These are phyloP conservation scores for Gnetum montanum DNA, from an alignment of 75 land plant genomes.

Conservation along the genomic window DNA sequence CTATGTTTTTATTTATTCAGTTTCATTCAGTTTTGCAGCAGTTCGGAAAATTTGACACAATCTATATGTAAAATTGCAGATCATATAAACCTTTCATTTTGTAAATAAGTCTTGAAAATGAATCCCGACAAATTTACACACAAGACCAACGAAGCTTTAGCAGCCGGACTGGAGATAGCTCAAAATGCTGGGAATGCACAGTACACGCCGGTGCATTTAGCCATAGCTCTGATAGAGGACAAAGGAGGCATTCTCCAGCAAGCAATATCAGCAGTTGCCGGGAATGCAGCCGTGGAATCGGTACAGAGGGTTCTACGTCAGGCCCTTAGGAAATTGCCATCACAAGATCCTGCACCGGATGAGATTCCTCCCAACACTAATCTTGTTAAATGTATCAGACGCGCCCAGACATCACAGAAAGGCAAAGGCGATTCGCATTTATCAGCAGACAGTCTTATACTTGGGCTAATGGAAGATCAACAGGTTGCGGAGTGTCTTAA, in stretches of 20 bases:
- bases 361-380: conserved; percentile 69
- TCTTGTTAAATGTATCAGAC: conserved; percentile 64
- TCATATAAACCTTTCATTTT: too few relatives aligned
- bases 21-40: too few relatives aligned
- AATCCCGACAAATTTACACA: too few relatives aligned
- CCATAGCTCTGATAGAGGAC: conserved; percentile 54
- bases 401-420: conserved; percentile 79
- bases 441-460: conserved; percentile 80
- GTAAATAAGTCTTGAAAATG: too few relatives aligned
- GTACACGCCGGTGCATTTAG: conserved; percentile 82
- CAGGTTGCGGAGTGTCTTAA: conserved; percentile 60
- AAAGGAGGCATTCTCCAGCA: conserved; percentile 62
- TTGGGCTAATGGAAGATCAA: conserved; percentile 74
- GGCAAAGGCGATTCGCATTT: conserved; percentile 71
- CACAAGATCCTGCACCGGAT: conserved; percentile 85
- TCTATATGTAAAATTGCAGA: too few relatives aligned
- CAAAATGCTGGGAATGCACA: conserved; percentile 67
- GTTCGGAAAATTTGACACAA: too few relatives aligned
- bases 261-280: conserved; percentile 44
- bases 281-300: conserved; percentile 44
- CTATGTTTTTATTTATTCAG: too few relatives aligned
- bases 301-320: conserved; percentile 59
- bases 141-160: too few relatives aligned
- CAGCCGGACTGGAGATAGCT: conserved; percentile 82
- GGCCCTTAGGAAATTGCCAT: conserved; percentile 67